Evolutionary conservation across 1,284 basidiomycete genomes (phyloP), one percentile per base, ranked within the genome.

Genomic region (Rhodofomes roseus): DNA sequence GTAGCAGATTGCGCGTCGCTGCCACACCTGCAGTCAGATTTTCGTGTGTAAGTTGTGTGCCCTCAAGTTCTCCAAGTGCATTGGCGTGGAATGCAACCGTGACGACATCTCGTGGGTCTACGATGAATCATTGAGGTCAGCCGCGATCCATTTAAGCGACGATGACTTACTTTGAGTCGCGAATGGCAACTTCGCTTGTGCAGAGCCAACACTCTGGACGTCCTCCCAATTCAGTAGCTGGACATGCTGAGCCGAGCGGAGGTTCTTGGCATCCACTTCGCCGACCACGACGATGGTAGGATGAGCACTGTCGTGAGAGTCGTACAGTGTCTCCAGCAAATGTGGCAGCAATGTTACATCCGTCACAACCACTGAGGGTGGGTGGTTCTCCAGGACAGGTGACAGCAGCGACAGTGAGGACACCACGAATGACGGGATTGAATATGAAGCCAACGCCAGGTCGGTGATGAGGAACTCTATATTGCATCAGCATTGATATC

Each of bases 1-100:
- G 89, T 55, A 93, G 79, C 27, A 92, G 71, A 5, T 82, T 79
- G 50, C 86, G 84, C 22, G 81, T 78, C 3, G 88, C 87, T 1
- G 88, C 82, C n/a, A 92, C 86, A 48, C 88, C 91, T 12, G 91
- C 88, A 2, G 89, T 92, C 58, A 92, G 70, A 63, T 91, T 92
- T 66, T 89, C 82, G 67, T 93, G 90, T 0, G 89, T 90, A 44
- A 93, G 74, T 59, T 86, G 85, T 7, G 81, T 81, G 31, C 81
- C 87, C 61, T 81, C 81, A 8, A 87, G 66, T 51, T 79, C 77
- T 36, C 86, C 85, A 18, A 78, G 72, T 27, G 78, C 67, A 1
- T 78, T 76, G 59, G 79, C 72, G 66, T 81, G 89, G 76, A 89
- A 90, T 0, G 85, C 80, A 5, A 90, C 79, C 3, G 86, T 86